These are phyloP conservation scores for Penicillium argentinense DNA, from an alignment of 495 filamentous ascomycete genomes.

Conservation along the genomic window DNA sequence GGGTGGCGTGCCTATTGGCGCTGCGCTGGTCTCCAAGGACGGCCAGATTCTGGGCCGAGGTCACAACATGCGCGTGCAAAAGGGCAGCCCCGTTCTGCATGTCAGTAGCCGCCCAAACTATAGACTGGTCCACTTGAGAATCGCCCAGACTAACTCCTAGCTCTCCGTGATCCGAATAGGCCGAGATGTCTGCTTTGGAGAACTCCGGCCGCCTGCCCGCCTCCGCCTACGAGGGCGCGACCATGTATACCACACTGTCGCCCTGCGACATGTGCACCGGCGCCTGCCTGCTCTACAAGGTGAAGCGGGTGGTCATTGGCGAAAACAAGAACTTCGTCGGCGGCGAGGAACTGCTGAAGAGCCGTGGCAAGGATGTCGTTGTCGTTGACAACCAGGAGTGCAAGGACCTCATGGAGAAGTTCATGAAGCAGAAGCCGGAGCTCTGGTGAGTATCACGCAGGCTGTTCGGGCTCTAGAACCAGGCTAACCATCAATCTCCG, in stretches of 20 bases:
- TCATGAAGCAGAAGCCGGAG: slow-evolving; percentile 73
- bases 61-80: slow-evolving; percentile 81
- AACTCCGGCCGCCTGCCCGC: slow-evolving; percentile 75
- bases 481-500: slow-evolving; percentile 19
- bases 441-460: slow-evolving; percentile 59
- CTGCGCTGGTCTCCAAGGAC: slow-evolving; percentile 66
- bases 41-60: slow-evolving; percentile 77
- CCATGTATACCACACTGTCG: slow-evolving; percentile 86
- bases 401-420: slow-evolving; percentile 70
- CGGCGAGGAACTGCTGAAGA: slow-evolving; percentile 71
- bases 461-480: neutral
- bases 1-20: slow-evolving; percentile 82
- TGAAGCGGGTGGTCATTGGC: slow-evolving; percentile 78
- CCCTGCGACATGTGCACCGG: slow-evolving; percentile 91
- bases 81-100: slow-evolving; percentile 71
- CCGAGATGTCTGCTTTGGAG: slow-evolving; percentile 77
- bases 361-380: slow-evolving; percentile 72
- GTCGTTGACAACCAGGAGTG: slow-evolving; percentile 69
- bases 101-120: slow-evolving; percentile 44
- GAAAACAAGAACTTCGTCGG: slow-evolving; percentile 80
- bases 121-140: neutral
- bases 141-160: neutral
- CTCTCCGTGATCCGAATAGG: slow-evolving; percentile 58
- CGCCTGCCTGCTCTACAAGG: slow-evolving; percentile 77
- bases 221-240: slow-evolving; percentile 67